Conservation (phyloP, 2,329 filamentous ascomycete species). For the Orbilia blumenaviensis region DNA sequence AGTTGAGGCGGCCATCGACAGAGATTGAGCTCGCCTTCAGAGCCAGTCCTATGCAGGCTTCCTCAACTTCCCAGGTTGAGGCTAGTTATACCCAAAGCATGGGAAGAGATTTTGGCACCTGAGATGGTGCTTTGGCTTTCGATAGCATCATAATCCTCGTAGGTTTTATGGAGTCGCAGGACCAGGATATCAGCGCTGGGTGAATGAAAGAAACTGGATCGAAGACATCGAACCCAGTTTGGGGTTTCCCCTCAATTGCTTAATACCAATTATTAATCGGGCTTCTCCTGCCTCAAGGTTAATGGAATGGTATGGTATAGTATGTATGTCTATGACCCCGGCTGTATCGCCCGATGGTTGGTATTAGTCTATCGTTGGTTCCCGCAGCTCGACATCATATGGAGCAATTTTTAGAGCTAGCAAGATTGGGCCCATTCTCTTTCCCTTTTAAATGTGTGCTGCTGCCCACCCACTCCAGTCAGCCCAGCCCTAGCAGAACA, state of each 20-base stretch:
- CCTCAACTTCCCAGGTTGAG: constrained; percentile 31
- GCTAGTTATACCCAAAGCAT: not conserved
- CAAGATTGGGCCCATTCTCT: constrained; percentile 10
- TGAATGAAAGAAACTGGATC: constrained; percentile 14
- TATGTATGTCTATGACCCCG: constrained; percentile 9
- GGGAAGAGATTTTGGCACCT: constrained; percentile 27
- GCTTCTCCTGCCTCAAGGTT: constrained; percentile 1
- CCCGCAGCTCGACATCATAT: constrained; percentile 44
- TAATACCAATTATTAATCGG: constrained; percentile 42
- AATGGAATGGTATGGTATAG: too few species aligned
- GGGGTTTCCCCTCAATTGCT: constrained; percentile 26
- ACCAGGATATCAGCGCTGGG: constrained; percentile 38
- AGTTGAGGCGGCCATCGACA: constrained; percentile 24
- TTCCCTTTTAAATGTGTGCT: constrained; percentile 33
- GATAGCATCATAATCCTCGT: constrained; percentile 2
- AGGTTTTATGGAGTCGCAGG: constrained; percentile 16
- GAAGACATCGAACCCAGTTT: not conserved
- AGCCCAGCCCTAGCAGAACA: constrained; percentile 35
- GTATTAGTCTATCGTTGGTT: constrained; percentile 23
- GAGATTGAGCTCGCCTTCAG: constrained; percentile 9
- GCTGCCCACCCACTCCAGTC: constrained; percentile 30
- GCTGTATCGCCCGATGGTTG: constrained; percentile 32
- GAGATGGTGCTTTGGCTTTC: constrained; percentile 13
- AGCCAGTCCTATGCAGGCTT: constrained; percentile 29
- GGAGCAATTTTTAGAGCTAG: constrained; percentile 27